These are phyloP conservation scores for Aspergillus cristatus DNA, from an alignment of 495 filamentous ascomycete species.

Conservation along the genomic window DNA sequence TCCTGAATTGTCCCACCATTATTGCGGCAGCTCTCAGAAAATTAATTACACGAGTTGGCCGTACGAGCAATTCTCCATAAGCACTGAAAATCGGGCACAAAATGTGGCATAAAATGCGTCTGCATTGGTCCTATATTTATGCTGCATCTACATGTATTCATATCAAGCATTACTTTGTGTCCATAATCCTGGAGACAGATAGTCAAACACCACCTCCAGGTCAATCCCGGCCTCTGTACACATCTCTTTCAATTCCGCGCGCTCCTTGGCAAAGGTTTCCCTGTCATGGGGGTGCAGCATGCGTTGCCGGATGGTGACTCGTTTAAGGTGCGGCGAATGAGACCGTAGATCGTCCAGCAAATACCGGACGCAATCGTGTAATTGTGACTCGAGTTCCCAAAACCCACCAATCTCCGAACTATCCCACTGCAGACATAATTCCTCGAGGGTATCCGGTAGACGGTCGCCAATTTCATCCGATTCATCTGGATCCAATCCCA, in stretches of 20 bases:
- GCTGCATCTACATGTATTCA: background rate
- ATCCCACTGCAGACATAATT: slow-evolving; percentile 1
- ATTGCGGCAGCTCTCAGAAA: background rate
- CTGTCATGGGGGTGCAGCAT: background rate
- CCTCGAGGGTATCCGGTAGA: background rate
- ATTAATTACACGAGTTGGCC: background rate
- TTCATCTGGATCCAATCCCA: background rate
- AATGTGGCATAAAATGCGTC: background rate
- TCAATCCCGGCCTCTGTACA: background rate
- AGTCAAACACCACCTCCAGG: background rate
- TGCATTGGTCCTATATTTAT: background rate
- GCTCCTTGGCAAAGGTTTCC: background rate
- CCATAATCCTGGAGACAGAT: background rate
- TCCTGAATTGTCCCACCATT: background rate
- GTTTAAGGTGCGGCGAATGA: slow-evolving; percentile 1
- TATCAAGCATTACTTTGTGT: background rate
- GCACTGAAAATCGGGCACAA: background rate
- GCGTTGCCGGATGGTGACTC: background rate
- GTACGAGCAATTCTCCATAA: too few species aligned
- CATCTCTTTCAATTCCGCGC: background rate
- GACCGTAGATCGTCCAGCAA: background rate
- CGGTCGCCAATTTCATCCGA: background rate
- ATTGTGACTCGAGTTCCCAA: background rate
- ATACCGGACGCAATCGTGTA: background rate
- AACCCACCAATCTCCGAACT: background rate